These are phyloP conservation scores for Kuraishia ogatae DNA, from an alignment of 805 yeast species.

Conservation along the genomic window DNA sequence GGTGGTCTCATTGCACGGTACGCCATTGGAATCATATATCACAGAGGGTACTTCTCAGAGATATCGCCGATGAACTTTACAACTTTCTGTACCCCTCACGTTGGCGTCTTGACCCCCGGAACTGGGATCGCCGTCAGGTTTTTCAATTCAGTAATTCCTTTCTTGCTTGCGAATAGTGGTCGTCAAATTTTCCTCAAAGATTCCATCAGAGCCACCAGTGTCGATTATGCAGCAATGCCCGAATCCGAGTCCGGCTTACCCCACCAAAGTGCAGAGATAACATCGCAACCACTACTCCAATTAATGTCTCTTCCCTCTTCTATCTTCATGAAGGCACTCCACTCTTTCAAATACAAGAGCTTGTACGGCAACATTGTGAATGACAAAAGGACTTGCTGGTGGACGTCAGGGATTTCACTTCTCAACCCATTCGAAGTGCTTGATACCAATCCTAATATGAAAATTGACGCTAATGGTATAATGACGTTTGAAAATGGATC, in stretches of 20 bases:
- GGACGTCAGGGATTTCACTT: conserved; percentile 64
- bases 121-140: conserved; percentile 35
- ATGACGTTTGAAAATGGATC: conserved; percentile 28
- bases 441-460: conserved; percentile 21
- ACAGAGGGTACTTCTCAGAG: conserved; percentile 34
- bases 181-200: conserved; percentile 64
- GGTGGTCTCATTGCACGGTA: conserved; percentile 70
- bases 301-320: conserved; percentile 60
- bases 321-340: conserved; percentile 48
- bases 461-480: conserved; percentile 33
- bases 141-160: conserved; percentile 59
- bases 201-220: conserved; percentile 11
- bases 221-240: neutral
- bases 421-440: conserved; percentile 48
- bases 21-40: conserved; percentile 63
- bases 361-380: conserved; percentile 72
- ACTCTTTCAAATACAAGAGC: conserved; percentile 40
- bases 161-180: conserved; percentile 63
- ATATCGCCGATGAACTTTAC: conserved; percentile 53
- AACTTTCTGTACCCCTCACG: conserved; percentile 63
- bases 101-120: conserved; percentile 60
- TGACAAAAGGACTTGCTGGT: conserved; percentile 77
- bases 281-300: conserved; percentile 41
- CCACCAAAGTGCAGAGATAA: conserved; percentile 3
- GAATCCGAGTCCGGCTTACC: conserved; percentile 4